Conservation (phyloP, 1,139 yeast genomes). For the Blastobotrys niveus region DNA sequence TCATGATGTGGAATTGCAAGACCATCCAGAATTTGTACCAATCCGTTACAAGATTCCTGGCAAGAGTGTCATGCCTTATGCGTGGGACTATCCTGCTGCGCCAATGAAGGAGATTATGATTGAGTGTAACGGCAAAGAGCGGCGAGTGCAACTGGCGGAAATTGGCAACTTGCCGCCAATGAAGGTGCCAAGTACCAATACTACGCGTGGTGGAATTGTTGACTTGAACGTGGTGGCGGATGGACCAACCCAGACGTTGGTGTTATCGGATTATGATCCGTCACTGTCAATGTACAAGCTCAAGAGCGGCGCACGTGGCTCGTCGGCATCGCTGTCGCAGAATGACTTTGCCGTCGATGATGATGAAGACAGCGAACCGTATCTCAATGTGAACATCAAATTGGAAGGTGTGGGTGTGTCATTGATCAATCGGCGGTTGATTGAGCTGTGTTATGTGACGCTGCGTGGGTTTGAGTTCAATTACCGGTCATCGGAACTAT, state of each 20-base stretch:
- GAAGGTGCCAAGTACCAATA: conserved; percentile 53
- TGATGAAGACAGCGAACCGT: conserved; percentile 51
- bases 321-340: conserved; percentile 19
- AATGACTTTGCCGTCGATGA: conserved; percentile 55
- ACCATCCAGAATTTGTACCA: conserved; percentile 37
- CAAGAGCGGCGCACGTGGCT: conserved; percentile 14
- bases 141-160: conserved; percentile 81
- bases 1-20: conserved; percentile 49
- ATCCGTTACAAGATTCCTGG: conserved; percentile 77
- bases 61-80: conserved; percentile 93
- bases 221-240: conserved; percentile 93
- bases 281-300: conserved; percentile 64
- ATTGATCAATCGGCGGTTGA: conserved; percentile 59
- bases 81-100: conserved; percentile 97
- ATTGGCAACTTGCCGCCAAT: conserved; percentile 88
- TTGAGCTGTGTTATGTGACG: conserved; percentile 79
- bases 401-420: conserved; percentile 91
- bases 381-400: conserved; percentile 49
- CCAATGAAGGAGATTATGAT: conserved; percentile 72
- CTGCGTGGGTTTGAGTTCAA: conserved; percentile 74
- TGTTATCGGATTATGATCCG: conserved; percentile 78
- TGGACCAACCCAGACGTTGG: conserved; percentile 87
- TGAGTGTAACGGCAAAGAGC: conserved; percentile 61
- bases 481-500: conserved; percentile 77
- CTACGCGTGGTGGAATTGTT: conserved; percentile 45